These are phyloP conservation scores for Blastomyces parvus DNA, from an alignment of 2,329 filamentous ascomycete species.

Conservation along the genomic window DNA sequence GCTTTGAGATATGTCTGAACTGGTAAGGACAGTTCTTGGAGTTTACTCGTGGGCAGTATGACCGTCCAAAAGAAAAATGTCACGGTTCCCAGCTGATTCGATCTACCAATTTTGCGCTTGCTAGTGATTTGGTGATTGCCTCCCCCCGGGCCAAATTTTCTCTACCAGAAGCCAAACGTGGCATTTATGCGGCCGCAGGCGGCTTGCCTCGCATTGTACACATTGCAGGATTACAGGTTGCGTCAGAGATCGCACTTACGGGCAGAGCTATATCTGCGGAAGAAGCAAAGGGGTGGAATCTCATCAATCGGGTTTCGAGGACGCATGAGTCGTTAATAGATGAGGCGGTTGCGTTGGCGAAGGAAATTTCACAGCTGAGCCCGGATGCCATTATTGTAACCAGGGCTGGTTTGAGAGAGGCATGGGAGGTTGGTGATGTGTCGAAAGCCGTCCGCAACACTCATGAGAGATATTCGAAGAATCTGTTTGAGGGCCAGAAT, in stretches of 20 bases:
- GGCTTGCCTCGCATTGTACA: constrained; percentile 58
- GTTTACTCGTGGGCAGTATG: background rate
- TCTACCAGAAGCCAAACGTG: constrained; percentile 61
- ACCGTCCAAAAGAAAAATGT: background rate
- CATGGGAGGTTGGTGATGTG: constrained; percentile 58
- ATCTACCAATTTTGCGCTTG: constrained; percentile 34
- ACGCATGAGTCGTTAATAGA: constrained; percentile 69
- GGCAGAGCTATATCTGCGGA: constrained; percentile 51
- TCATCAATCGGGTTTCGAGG: constrained; percentile 55
- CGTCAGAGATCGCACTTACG: constrained; percentile 61
- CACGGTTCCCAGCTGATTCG: background rate
- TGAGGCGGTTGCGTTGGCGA: constrained; percentile 55
- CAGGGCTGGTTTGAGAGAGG: constrained; percentile 57
- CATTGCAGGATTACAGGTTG: constrained; percentile 58
- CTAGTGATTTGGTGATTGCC: constrained; percentile 61
- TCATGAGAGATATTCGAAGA: constrained; percentile 78
- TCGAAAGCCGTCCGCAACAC: constrained; percentile 63
- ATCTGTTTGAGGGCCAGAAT: constrained; percentile 74
- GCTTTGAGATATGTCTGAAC: constrained; percentile 86
- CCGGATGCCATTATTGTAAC: constrained; percentile 67
- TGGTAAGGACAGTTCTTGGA: constrained; percentile 39
- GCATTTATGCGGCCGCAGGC: constrained; percentile 61
- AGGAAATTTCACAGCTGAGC: constrained; percentile 51
- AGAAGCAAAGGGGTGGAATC: constrained; percentile 53
- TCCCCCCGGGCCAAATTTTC: constrained; percentile 50